Percentiles rank a stretch among this genome's conserved stretches.
Conservation (phyloP, 2,329 filamentous ascomycete species). For the Pseudopithomyces chartarum region DNA sequence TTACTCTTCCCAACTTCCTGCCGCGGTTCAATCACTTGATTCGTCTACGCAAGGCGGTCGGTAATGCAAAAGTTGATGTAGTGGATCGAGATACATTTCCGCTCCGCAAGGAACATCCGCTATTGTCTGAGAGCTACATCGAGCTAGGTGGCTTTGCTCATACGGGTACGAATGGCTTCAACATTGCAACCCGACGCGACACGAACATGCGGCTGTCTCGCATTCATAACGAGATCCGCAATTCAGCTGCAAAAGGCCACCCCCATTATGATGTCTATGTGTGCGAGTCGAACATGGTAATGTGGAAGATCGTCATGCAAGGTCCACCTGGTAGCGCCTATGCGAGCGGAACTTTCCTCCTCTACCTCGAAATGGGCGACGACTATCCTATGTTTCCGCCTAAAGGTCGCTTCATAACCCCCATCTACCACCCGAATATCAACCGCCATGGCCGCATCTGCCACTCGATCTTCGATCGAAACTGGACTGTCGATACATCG, state of each 20-base stretch:
- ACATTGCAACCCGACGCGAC: conserved; percentile 4
- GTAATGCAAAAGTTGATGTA: conserved; percentile 16
- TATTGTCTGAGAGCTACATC: conserved; percentile 16
- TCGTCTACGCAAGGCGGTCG: no score
- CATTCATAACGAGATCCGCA: conserved; percentile 42
- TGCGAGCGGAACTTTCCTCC: conserved; percentile 37
- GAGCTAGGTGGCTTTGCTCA: conserved; percentile 9
- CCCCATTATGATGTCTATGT: conserved; percentile 48
- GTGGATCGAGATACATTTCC: conserved; percentile 37
- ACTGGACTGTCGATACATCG: conserved; percentile 44
- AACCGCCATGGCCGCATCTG: conserved; percentile 45
- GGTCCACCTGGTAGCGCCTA: conserved; percentile 40
- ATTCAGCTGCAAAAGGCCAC: conserved; percentile 33
- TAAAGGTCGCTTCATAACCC: conserved; percentile 44
- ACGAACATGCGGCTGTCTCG: conserved; percentile 29
- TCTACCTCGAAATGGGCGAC: conserved; percentile 45
- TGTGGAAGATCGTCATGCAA: conserved; percentile 49
- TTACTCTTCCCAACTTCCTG: conserved; percentile 6
- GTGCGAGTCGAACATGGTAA: conserved; percentile 44
- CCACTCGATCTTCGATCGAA: conserved; percentile 41
- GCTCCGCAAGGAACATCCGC: conserved; percentile 39
- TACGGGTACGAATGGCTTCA: not conserved
- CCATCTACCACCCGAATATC: conserved; percentile 47
- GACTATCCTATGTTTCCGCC: conserved; percentile 44
- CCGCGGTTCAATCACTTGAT: no score